Evolutionary conservation across 2,329 filamentous ascomycete genomes (phyloP).

Genomic region (Dactylellina sp.): DNA sequence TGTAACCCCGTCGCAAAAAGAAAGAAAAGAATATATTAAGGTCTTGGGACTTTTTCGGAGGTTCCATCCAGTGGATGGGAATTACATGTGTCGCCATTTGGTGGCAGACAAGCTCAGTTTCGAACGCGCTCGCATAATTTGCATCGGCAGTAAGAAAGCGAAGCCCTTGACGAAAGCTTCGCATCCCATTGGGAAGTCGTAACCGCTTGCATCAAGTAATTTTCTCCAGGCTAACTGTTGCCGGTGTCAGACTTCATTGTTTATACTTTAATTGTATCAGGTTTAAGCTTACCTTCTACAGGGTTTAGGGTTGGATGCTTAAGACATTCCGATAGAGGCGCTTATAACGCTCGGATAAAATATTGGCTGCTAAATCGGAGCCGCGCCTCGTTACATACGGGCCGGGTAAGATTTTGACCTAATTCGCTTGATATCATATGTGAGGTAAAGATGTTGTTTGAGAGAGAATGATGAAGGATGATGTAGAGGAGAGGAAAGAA

Average conservation of each 20-base stretch:
- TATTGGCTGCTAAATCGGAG: neutral
- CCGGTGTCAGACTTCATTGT: neutral
- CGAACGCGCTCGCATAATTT: constrained; percentile 3
- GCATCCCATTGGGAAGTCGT: constrained; percentile 9
- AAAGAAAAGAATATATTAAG: too few relatives aligned
- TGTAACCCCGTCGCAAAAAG: too few relatives aligned
- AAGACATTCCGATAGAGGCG: constrained; percentile 9
- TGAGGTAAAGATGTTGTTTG: neutral
- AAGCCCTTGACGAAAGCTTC: constrained; percentile 4
- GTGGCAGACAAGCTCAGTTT: constrained; percentile 5
- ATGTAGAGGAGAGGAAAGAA: neutral
- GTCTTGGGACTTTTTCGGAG: too few relatives aligned
- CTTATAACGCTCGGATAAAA: constrained; percentile 14
- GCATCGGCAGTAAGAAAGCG: neutral
- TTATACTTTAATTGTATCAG: neutral
- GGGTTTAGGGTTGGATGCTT: neutral
- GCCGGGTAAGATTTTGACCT: constrained; percentile 12
- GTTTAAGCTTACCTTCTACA: neutral
- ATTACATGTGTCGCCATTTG: constrained; percentile 1
- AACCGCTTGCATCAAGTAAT: neutral
- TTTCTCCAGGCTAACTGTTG: constrained; percentile 7
- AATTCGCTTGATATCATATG: neutral
- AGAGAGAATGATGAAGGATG: too few relatives aligned
- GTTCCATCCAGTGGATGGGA: neutral
- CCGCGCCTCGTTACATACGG: constrained; percentile 1